Base-by-base conservation (phyloP, 2,329 filamentous ascomycete genomes). In the Septoria petroselini region DNA sequence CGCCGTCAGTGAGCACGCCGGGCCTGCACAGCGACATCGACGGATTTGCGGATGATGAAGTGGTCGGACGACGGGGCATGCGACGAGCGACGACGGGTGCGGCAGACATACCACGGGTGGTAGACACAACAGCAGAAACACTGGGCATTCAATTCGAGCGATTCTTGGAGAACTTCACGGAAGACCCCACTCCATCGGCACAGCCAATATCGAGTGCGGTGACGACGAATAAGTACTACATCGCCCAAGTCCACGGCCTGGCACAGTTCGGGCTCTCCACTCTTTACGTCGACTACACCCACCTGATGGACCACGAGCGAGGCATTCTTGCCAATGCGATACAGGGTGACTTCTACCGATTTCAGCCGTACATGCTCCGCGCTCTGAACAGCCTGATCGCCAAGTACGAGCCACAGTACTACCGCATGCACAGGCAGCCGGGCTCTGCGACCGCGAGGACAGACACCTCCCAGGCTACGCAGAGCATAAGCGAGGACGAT, bases 341-440 rank as follows among this genome's bases (percentile, higher is more conserved):
- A 55, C 85, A 90, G 58, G 84, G 83, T 62, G 86, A 94, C 65
- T 97, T 96, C 75, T 97, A 96, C 70, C 88, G 93, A 59, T 95
- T 95, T 68, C 78, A 94, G 18, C 93, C 93, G 2, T 98, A 93
- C 68, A 81, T 98, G 63, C 89, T 87, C 17, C 83, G 86, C 57
- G 91, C 86, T 19, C 76, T 98, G 35, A 90, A 98, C 73, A 94
- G 90, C 64, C 82, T 95, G 71, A 94, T 98, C 62, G 85, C 88
- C 59, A 95, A 95, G 72, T 86, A 96, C 72, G 91, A 96, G 69
- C 88, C 93, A 4, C 80, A 86, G 66, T 98, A 97, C 73, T 97
- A 95, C 73, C 82, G 88, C 61, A 86, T 94, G 65, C 91, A 97
- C 74, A 83, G 89, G 44, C 90, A 95, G 68, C 85, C 89, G 4